Evolutionary conservation across 2,329 filamentous ascomycete genomes (phyloP).

Genomic region (Periconia sp.): DNA sequence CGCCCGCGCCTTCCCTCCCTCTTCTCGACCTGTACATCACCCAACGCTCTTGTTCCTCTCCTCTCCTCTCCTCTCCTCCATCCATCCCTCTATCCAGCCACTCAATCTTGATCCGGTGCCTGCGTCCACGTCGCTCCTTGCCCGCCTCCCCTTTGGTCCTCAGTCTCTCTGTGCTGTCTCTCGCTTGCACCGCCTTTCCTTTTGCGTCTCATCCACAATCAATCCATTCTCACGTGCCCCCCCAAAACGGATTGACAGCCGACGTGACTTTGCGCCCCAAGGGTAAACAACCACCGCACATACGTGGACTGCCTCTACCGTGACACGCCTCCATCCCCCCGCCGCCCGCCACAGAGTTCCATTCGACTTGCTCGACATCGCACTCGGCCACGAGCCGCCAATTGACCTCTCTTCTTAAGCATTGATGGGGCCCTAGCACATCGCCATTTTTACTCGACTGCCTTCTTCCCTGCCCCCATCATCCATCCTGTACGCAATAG

Average conservation of each 20-base stretch:
- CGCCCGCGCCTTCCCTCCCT: slow-evolving; percentile 5
- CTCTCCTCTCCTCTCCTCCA: slow-evolving; percentile 14
- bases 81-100: not conserved
- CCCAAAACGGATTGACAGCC: slow-evolving; percentile 28
- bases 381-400: slow-evolving; percentile 7
- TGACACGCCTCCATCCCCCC: slow-evolving; percentile 39
- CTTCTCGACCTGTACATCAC: not conserved
- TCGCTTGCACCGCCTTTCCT: slow-evolving; percentile 14
- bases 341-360: slow-evolving; percentile 26
- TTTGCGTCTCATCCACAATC: slow-evolving; percentile 20
- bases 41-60: slow-evolving; percentile 21
- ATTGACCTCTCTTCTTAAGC: slow-evolving; percentile 26
- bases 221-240: slow-evolving; percentile 34
- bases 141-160: no score
- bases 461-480: not conserved
- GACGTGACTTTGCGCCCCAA: slow-evolving; percentile 27
- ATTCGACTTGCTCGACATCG: slow-evolving; percentile 22
- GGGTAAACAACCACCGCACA: slow-evolving; percentile 31
- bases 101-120: no score
- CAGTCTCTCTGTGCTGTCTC: slow-evolving; percentile 5
- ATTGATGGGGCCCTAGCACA: slow-evolving; percentile 35
- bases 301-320: slow-evolving; percentile 41
- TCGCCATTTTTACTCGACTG: slow-evolving; percentile 19
- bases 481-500: slow-evolving; percentile 10
- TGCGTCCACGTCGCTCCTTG: no score